phyloP scores from a whole-genome alignment of 768 basidiomycete species.

The Lactifluus subvellereus region DNA sequence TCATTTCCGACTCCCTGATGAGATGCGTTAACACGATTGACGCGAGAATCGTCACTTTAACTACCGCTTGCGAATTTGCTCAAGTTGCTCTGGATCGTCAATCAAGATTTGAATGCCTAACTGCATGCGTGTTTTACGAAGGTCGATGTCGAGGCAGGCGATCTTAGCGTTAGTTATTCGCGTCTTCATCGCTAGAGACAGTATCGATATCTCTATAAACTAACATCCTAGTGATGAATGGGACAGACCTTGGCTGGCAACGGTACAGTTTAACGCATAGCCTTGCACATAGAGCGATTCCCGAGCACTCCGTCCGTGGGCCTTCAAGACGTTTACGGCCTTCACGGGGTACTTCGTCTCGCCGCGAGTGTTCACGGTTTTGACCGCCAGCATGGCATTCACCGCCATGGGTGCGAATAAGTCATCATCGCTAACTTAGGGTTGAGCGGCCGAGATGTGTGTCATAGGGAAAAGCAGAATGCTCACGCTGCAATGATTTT shows the following conservation, averaged over 20 bases:
- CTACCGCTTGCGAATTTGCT: slow-evolving; percentile 90
- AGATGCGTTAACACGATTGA: slow-evolving; percentile 6
- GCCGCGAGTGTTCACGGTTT: slow-evolving; percentile 86
- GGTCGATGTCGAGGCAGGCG: slow-evolving; percentile 96
- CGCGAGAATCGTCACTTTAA: slow-evolving; percentile 21
- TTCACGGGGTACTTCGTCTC: slow-evolving; percentile 99
- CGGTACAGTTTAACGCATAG: slow-evolving; percentile 97
- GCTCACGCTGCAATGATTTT: slow-evolving; percentile 96
- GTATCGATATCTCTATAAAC: background rate
- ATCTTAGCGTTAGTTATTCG: slow-evolving; percentile 91
- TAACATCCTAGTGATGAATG: background rate
- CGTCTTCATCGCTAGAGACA: slow-evolving; percentile 85
- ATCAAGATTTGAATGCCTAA: slow-evolving; percentile 96
- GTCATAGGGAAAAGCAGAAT: background rate
- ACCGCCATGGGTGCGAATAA: slow-evolving; percentile 98
- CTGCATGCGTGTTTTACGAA: slow-evolving; percentile 96
- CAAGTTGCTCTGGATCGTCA: slow-evolving; percentile 92
- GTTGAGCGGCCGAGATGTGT: slow-evolving; percentile 9
- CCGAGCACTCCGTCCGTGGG: slow-evolving; percentile 91
- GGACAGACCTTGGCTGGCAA: slow-evolving; percentile 88
- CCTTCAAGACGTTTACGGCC: slow-evolving; percentile 97
- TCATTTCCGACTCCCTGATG: slow-evolving; percentile 88
- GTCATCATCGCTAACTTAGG: slow-evolving; percentile 75
- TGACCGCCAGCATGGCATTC: slow-evolving; percentile 97
- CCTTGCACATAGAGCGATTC: slow-evolving; percentile 94